A percentile compares a stretch with the other conserved stretches of the same genome.
phyloP scores from a whole-genome alignment of 2,329 filamentous ascomycete genomes.

The Sporothrix pseudoabietina region DNA sequence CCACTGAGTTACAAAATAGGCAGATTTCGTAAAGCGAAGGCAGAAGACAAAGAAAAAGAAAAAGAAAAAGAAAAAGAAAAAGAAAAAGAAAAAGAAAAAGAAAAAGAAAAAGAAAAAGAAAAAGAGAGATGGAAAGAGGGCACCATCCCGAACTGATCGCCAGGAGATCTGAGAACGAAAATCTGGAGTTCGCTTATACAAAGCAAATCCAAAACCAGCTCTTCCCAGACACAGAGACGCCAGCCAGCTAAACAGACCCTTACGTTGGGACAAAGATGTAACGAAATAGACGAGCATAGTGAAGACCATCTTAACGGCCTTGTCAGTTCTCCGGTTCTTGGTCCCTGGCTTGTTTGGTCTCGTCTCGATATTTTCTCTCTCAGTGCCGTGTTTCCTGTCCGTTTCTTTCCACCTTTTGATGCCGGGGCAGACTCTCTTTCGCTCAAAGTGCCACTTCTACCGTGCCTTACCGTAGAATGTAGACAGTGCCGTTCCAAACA shows the following conservation, averaged over 20 bases:
- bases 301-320: neutral
- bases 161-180: neutral
- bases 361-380: neutral
- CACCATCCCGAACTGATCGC: neutral
- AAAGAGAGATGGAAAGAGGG: neutral
- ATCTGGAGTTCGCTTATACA: neutral
- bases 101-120: neutral
- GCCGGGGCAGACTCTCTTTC: too few species aligned
- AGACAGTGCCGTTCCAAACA: neutral
- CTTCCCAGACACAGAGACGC: neutral
- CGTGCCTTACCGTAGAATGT: constrained; percentile 17
- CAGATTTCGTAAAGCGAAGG: neutral
- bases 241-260: neutral
- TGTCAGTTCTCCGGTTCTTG: neutral
- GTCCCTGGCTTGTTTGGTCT: constrained; percentile 14
- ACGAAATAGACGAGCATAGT: neutral
- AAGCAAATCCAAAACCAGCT: neutral
- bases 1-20: constrained; percentile 3
- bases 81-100: neutral
- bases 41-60: neutral
- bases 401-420: too few species aligned
- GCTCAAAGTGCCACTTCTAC: constrained; percentile 18
- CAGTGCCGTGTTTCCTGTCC: constrained; percentile 8
- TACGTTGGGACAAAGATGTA: neutral
- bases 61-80: neutral